phyloP scores from a whole-genome alignment of 805 yeast genomes.

The Trichomonascus vanleenenianus region DNA sequence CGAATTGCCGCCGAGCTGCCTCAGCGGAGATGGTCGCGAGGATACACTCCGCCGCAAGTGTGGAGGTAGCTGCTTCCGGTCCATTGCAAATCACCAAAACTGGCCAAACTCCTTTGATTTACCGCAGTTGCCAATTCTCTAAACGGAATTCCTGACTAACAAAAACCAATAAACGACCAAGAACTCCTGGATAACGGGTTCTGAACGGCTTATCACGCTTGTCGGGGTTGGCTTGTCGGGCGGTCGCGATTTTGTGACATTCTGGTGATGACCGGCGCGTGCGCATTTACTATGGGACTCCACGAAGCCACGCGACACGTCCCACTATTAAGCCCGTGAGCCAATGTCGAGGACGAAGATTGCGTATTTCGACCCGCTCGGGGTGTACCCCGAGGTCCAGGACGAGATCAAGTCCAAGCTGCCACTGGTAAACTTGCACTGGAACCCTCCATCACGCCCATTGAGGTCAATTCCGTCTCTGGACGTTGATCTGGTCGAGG shows the following conservation, averaged over 20 bases:
- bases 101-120: neutral
- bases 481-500: slow-evolving; percentile 48
- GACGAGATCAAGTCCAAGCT: slow-evolving; percentile 39
- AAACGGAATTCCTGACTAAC: no score
- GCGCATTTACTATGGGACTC: neutral
- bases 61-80: neutral
- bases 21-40: slow-evolving; percentile 1
- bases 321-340: no score
- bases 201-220: neutral
- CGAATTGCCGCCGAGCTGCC: no score
- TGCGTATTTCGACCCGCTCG: slow-evolving; percentile 73
- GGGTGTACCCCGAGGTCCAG: slow-evolving; percentile 41
- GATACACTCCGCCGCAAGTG: neutral
- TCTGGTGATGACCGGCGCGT: neutral
- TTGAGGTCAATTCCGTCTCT: slow-evolving; percentile 57
- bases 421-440: slow-evolving; percentile 60
- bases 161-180: no score
- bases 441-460: slow-evolving; percentile 50
- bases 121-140: no score
- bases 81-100: neutral
- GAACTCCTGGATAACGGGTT: no score
- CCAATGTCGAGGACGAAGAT: slow-evolving; percentile 24
- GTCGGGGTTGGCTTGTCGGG: neutral
- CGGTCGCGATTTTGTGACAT: neutral
- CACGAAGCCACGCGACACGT: neutral